Conservation (phyloP, 1,284 basidiomycete species). For the Cystobasidiaceae sp. region DNA sequence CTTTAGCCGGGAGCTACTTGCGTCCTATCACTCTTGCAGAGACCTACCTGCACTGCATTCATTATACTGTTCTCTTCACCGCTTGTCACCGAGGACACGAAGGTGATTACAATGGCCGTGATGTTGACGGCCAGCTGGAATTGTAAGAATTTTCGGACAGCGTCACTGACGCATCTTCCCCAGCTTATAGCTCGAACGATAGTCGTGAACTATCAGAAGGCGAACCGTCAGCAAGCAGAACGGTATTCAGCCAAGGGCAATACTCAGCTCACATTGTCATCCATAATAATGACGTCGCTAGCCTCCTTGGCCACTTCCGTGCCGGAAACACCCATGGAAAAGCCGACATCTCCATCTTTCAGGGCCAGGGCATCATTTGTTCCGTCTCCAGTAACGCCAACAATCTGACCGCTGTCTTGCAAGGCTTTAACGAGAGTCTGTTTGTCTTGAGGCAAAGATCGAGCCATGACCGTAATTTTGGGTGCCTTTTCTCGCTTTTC, state of each 20-base stretch:
- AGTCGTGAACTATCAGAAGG: conserved; percentile 31
- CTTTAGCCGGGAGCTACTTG: too few species aligned
- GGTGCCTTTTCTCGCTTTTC: conserved; percentile 33
- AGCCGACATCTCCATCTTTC: conserved; percentile 51
- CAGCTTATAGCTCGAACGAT: conserved; percentile 35
- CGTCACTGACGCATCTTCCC: conserved; percentile 37
- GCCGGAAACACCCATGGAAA: conserved; percentile 43
- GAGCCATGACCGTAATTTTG: conserved; percentile 33
- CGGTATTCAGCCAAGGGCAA: conserved; percentile 9
- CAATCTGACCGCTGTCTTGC: conserved; percentile 54
- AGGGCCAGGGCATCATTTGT: conserved; percentile 61
- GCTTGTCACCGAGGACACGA: conserved; percentile 32
- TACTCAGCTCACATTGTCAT: conserved; percentile 36
- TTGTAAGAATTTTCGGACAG: conserved; percentile 35
- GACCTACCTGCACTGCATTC: conserved; percentile 35
- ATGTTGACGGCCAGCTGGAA: conserved; percentile 37
- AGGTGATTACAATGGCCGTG: conserved; percentile 35
- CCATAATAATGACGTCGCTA: conserved; percentile 48
- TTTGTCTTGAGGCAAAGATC: conserved; percentile 49
- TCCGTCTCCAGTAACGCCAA: conserved; percentile 62
- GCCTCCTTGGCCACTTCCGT: conserved; percentile 48
- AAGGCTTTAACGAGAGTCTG: conserved; percentile 62
- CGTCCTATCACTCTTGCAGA: too few species aligned
- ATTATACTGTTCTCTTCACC: conserved; percentile 33
- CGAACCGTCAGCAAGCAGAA: conserved; percentile 16